phyloP scores from a whole-genome alignment of 495 filamentous ascomycete species.

The Platismatia glauca region DNA sequence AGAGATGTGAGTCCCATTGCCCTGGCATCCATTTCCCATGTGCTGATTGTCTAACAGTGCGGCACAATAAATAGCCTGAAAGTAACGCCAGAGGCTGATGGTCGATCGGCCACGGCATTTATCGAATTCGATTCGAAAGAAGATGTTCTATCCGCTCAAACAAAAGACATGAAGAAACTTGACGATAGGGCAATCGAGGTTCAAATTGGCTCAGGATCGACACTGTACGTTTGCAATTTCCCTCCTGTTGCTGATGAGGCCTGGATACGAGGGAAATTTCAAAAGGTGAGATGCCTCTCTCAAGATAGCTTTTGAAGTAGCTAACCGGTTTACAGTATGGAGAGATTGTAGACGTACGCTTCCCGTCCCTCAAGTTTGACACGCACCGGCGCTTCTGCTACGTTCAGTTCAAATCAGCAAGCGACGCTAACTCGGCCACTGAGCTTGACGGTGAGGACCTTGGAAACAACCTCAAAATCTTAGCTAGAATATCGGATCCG shows the following conservation, averaged over 20 bases:
- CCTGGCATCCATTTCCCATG: slow-evolving; percentile 4
- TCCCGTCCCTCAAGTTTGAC: slow-evolving; percentile 83
- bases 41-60: slow-evolving; percentile 39
- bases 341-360: slow-evolving; percentile 75
- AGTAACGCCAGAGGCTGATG: slow-evolving; percentile 48
- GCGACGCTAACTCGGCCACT: slow-evolving; percentile 56
- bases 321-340: slow-evolving; percentile 48
- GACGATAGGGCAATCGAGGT: slow-evolving; percentile 63
- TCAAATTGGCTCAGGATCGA: slow-evolving; percentile 60
- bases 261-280: slow-evolving; percentile 69
- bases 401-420: slow-evolving; percentile 65
- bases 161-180: slow-evolving; percentile 67
- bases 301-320: slow-evolving; percentile 1
- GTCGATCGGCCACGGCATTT: slow-evolving; percentile 55
- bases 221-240: slow-evolving; percentile 86
- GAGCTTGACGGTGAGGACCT: slow-evolving; percentile 59
- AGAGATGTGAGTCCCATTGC: slow-evolving; percentile 48
- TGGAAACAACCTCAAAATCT: slow-evolving; percentile 55
- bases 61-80: slow-evolving; percentile 72
- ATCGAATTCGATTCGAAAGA: slow-evolving; percentile 79
- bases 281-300: slow-evolving; percentile 35
- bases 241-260: slow-evolving; percentile 74
- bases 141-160: slow-evolving; percentile 70
- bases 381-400: slow-evolving; percentile 90
- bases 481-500: slow-evolving; percentile 79